Base-by-base conservation (phyloP, 768 basidiomycete species). In the Clavulina sp. region DNA sequence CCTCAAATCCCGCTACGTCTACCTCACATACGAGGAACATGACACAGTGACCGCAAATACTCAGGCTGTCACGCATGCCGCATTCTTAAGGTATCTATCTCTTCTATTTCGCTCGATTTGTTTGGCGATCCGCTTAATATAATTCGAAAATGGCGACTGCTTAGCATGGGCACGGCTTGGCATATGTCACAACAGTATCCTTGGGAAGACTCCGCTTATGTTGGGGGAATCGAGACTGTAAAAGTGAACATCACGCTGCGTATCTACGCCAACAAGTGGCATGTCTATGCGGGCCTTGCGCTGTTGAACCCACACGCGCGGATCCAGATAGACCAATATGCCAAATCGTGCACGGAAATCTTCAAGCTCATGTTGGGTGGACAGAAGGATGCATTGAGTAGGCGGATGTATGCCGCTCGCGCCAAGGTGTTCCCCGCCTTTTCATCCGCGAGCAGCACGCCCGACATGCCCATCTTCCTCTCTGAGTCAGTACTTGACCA, bases 101-200 rank as follows among this genome's bases (percentile, higher is more conserved):
- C n/a, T n/a, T n/a, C 13, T 33, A n/a, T n/a, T n/a, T n/a, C n/a
- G n/a, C n/a, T n/a, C n/a, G 9, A 9, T 26, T 16, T 46, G 26
- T 46, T 16, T 16, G 13, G 43, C 13, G 13, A 46, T 46, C 43
- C 26, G 26, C 16, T 13, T 24, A 9, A 13, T 46, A 9, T 13
- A 9, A 46, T 13, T 46, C 28, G 23, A 52, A 38, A 24, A 46
- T 48, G 38, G 18, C 13, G 13, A 54, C 33, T 21, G 0, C 48
- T 38, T 57, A 97, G 95, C 57, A 99, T 99, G 95, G 95, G 95
- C 5, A 93, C 89, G 0, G 95, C 95, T 0, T 99, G 95, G 95
- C 75, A 77, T 32, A 73, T 75, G 33, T 71, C 78, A 6, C 66
- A 69, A 5, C 70, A 73, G 21, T 97, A 95, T 63, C 95, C 95